Base-by-base conservation (phyloP, 139 green algal species). In the Zygnema circumcarinatum region DNA sequence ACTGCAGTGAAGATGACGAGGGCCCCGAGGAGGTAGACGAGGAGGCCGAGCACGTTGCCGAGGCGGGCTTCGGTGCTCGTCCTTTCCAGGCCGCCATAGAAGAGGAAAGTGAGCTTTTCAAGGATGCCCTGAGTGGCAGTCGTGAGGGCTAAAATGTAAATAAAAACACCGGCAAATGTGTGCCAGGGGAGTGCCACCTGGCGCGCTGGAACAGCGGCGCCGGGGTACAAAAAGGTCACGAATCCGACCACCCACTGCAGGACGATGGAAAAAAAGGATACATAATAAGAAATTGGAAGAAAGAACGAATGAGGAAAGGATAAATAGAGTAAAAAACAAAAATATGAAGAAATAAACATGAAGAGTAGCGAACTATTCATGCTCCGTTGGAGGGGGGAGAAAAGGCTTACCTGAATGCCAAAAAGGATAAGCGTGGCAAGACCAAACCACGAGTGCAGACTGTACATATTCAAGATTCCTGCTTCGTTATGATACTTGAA, bases 371-470 rank as follows among this genome's bases (percentile, higher is more conserved):
- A n/a, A n/a, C n/a, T n/a, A n/a, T n/a, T n/a, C n/a, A n/a, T n/a
- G n/a, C n/a, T n/a, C n/a, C n/a, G n/a, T n/a, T n/a, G n/a, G n/a
- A n/a, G n/a, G n/a, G n/a, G n/a, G n/a, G n/a, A n/a, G n/a, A n/a
- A n/a, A n/a, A n/a, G n/a, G n/a, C n/a, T n/a, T n/a, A 90, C 85
- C 79, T 90, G 85, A 20, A 89, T 2, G 2, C 53, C 79, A 79
- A 90, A 90, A 29, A 88, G 42, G 32, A 56, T 53, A 38, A 89
- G 41, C 21, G 83, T 89, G 29, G n/a, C 25, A 29, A 90, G 25
- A 31, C 87, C 87, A 86, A 89, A 69, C 87, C 87, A 91, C 11
- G 73, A 86, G 54, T 91, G 87, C 2, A 91, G 69, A 54, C 81
- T 89, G 81, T 91, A 91, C 56, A 91, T 31, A 54, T 91, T 89